A percentile compares a stretch with the other conserved stretches of the same genome.
Evolutionary conservation across 2,329 filamentous ascomycete species (phyloP).

Genomic region (Lachnellula cervina): DNA sequence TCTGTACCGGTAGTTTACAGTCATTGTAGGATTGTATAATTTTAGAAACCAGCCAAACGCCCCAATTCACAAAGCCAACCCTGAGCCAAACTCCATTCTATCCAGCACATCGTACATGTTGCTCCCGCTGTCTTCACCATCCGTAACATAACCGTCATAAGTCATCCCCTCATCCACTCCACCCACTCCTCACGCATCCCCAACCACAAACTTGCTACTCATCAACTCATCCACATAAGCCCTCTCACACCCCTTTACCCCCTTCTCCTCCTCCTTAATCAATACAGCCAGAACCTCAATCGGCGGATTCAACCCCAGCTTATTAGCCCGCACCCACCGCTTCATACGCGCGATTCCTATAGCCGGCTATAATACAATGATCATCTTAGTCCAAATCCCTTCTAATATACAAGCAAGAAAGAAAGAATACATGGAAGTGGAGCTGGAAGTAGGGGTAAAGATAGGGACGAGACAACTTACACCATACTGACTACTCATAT

Average conservation of each 20-base stretch:
- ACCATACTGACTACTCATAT: constrained; percentile 86
- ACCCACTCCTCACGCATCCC: constrained; percentile 12
- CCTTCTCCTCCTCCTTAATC: constrained; percentile 61
- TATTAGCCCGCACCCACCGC: constrained; percentile 83
- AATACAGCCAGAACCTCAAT: constrained; percentile 86
- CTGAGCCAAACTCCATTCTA: background rate
- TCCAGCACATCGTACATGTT: background rate
- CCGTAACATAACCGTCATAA: too few relatives aligned
- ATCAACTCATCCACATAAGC: constrained; percentile 70
- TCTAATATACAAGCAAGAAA: background rate
- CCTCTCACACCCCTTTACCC: constrained; percentile 50
- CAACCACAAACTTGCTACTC: constrained; percentile 41
- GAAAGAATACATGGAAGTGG: constrained; percentile 2
- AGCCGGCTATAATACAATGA: constrained; percentile 59
- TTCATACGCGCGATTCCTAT: constrained; percentile 76
- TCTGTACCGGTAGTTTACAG: constrained; percentile 1
- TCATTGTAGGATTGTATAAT: background rate
- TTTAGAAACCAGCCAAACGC: constrained; percentile 1
- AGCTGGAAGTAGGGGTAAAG: background rate
- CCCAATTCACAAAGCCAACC: background rate
- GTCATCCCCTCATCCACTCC: too few relatives aligned
- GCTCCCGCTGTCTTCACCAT: too few relatives aligned
- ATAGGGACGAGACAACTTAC: constrained; percentile 51
- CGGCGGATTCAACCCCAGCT: constrained; percentile 78
- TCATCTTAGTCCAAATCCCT: too few relatives aligned